Percentiles rank a stretch among this genome's conserved stretches.
phyloP scores from a whole-genome alignment of 768 basidiomycete genomes.

The Hortiboletus flavorubellus region DNA sequence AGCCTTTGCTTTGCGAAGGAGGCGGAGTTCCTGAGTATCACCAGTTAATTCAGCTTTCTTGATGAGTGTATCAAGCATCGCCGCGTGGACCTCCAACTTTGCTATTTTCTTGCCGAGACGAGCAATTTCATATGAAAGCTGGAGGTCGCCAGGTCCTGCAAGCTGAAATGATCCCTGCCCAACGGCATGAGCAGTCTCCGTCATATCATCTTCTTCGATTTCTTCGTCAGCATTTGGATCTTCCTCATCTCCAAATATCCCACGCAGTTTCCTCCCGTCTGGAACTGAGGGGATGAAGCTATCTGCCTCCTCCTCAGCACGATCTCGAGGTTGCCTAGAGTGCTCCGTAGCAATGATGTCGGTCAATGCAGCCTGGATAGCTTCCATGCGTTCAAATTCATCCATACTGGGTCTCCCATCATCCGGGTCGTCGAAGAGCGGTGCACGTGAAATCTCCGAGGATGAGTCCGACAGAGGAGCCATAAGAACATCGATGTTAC shows the following conservation, averaged over 20 bases:
- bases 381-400: slow-evolving; percentile 87
- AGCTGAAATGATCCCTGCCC: slow-evolving; percentile 60
- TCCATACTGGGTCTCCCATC: slow-evolving; percentile 50
- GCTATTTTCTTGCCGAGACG: slow-evolving; percentile 73
- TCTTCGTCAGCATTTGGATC: slow-evolving; percentile 42
- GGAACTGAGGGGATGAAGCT: slow-evolving; percentile 2
- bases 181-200: slow-evolving; percentile 24
- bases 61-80: slow-evolving; percentile 82
- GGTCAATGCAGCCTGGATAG: slow-evolving; percentile 92
- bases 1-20: slow-evolving; percentile 79
- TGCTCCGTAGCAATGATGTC: slow-evolving; percentile 91
- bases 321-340: slow-evolving; percentile 23
- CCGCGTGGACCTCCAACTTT: slow-evolving; percentile 75
- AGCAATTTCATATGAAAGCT: slow-evolving; percentile 81
- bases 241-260: slow-evolving; percentile 39
- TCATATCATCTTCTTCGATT: slow-evolving; percentile 40
- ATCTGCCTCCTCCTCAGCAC: slow-evolving; percentile 7
- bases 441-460: slow-evolving; percentile 58
- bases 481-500: slow-evolving; percentile 80
- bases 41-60: slow-evolving; percentile 95
- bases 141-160: slow-evolving; percentile 86
- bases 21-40: slow-evolving; percentile 77
- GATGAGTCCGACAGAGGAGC: slow-evolving; percentile 55
- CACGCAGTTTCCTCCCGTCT: slow-evolving; percentile 20
- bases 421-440: slow-evolving; percentile 79